Percentiles rank a stretch among this genome's conserved stretches.
phyloP scores from a whole-genome alignment of 1,284 basidiomycete genomes.

The Irpex sp. region DNA sequence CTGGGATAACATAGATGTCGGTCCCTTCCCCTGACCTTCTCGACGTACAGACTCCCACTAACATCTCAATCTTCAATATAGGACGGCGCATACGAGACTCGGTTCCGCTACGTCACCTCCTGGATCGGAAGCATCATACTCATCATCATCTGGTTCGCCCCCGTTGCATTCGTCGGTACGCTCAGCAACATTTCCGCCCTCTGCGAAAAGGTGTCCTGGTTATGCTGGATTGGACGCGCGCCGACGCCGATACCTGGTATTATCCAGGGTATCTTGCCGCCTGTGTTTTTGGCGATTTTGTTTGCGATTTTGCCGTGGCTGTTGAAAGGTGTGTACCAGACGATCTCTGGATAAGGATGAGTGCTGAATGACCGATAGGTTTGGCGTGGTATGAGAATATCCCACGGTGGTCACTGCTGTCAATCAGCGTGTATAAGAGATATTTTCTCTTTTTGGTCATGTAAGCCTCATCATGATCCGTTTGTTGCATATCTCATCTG shows the following conservation, averaged over 20 bases:
- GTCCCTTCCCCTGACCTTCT: slow-evolving; percentile 16
- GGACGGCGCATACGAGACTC: slow-evolving; percentile 44
- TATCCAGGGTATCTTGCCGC: slow-evolving; percentile 68
- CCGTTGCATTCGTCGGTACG: slow-evolving; percentile 49
- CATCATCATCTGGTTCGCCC: slow-evolving; percentile 66
- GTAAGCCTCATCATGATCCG: slow-evolving; percentile 32
- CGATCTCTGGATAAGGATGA: background rate
- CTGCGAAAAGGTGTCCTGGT: slow-evolving; percentile 47
- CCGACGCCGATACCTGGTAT: slow-evolving; percentile 58
- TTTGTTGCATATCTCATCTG: background rate
- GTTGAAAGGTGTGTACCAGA: slow-evolving; percentile 46
- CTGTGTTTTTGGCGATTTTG: slow-evolving; percentile 62
- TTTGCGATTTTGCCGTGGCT: slow-evolving; percentile 72
- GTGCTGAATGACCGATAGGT: slow-evolving; percentile 29
- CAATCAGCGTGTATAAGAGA: slow-evolving; percentile 71
- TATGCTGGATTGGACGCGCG: slow-evolving; percentile 58
- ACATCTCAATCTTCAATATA: background rate
- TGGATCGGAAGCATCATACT: slow-evolving; percentile 51
- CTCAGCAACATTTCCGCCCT: slow-evolving; percentile 43
- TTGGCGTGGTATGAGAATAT: slow-evolving; percentile 72
- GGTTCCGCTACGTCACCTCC: slow-evolving; percentile 38
- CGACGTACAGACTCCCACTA: background rate
- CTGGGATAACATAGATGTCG: slow-evolving; percentile 48
- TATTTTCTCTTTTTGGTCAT: slow-evolving; percentile 76
- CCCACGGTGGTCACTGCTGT: slow-evolving; percentile 67